A percentile compares a stretch with the other conserved stretches of the same genome.
phyloP scores from a whole-genome alignment of 176 grass and related monocot species.

The Poa annua region DNA sequence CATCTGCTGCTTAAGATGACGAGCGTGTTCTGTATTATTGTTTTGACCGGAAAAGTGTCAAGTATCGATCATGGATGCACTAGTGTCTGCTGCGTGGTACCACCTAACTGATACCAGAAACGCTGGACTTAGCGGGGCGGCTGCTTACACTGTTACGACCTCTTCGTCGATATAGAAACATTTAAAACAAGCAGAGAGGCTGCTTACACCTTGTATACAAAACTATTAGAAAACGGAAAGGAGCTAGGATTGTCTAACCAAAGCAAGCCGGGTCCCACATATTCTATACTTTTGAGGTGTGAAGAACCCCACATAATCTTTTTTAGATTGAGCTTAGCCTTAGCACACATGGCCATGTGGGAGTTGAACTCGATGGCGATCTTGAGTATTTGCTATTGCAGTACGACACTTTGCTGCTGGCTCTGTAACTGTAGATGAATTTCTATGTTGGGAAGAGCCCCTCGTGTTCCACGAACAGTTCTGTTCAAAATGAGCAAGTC shows the following conservation, averaged over 20 bases:
- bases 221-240: background rate
- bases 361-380: background rate
- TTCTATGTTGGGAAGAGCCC: background rate
- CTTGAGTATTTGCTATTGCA: constrained; percentile 1
- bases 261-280: background rate
- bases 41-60: background rate
- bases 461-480: background rate
- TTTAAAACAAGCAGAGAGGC: background rate
- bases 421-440: background rate
- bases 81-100: background rate
- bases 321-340: background rate
- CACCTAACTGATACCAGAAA: constrained; percentile 22
- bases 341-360: background rate
- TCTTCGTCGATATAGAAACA: background rate
- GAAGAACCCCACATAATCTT: background rate
- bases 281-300: too few species aligned
- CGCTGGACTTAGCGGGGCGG: background rate
- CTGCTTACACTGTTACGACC: too few species aligned
- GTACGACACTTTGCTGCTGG: background rate
- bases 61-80: background rate
- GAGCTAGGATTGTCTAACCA: background rate
- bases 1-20: background rate
- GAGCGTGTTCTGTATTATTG: background rate
- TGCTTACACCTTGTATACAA: background rate
- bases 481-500: background rate